Conservation (phyloP, 768 basidiomycete species). For the Podaxis mareebaensis region DNA sequence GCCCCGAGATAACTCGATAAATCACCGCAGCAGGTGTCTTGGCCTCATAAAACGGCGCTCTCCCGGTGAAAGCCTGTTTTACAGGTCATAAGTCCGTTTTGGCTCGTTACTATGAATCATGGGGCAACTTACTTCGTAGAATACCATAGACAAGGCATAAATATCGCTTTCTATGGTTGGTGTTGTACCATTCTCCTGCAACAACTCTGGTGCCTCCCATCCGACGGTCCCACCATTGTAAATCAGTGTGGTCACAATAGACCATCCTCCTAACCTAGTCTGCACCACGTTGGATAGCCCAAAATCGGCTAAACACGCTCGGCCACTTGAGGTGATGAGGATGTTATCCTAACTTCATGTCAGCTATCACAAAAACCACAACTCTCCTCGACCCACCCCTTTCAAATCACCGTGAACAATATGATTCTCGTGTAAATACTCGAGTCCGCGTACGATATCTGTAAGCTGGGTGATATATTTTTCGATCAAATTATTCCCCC, state of each 20-base stretch:
- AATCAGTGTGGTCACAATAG: conserved; percentile 5
- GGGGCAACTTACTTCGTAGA: conserved; percentile 13
- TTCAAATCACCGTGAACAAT: conserved; percentile 25
- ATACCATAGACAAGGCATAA: conserved; percentile 16
- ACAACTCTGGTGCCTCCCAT: conserved; percentile 18
- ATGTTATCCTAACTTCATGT: conserved; percentile 20
- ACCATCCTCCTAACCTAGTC: conserved; percentile 13
- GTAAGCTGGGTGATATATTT: not conserved
- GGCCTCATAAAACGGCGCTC: conserved; percentile 7
- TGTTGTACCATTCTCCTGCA: conserved; percentile 3
- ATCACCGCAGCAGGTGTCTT: conserved; percentile 5
- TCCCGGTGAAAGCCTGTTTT: conserved; percentile 1
- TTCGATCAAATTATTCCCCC: not conserved
- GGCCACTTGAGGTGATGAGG: conserved; percentile 20
- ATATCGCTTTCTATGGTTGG: conserved; percentile 12
- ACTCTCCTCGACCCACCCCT: conserved; percentile 18
- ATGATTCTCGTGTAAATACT: conserved; percentile 20
- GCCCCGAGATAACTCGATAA: not conserved
- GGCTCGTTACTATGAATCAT: conserved; percentile 17
- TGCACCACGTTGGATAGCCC: conserved; percentile 21
- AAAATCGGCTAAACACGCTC: conserved; percentile 25
- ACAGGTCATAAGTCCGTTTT: not conserved
- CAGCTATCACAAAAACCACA: not conserved
- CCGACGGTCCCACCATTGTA: conserved; percentile 16
- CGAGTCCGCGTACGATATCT: conserved; percentile 20